Evolutionary conservation across 352 stramenopile species (phyloP).

Genomic region (Phytophthora pseudosyringae): DNA sequence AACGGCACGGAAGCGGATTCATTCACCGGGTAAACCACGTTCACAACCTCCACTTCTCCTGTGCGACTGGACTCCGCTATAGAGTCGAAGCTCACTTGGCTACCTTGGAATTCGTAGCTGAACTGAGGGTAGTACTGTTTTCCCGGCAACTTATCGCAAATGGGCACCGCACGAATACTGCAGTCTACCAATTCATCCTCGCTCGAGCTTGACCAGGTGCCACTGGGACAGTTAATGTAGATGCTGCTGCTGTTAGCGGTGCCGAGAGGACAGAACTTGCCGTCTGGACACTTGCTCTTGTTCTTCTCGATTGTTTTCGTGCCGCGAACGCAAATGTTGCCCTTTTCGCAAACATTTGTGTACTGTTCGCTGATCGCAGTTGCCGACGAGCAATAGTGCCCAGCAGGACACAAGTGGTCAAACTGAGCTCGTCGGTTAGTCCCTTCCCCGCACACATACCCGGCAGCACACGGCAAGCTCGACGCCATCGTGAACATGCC

Average conservation of each 20-base stretch:
- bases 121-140: constrained; percentile 88
- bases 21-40: constrained; percentile 94
- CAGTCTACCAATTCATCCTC: constrained; percentile 90
- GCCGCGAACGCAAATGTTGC: constrained; percentile 92
- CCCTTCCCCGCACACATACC: constrained; percentile 93
- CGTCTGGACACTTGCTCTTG: constrained; percentile 93
- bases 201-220: constrained; percentile 88
- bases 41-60: constrained; percentile 90
- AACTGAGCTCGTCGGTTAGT: constrained; percentile 94
- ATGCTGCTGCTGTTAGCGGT: constrained; percentile 85
- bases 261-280: constrained; percentile 93
- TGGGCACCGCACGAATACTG: constrained; percentile 83
- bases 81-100: constrained; percentile 67
- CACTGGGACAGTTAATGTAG: constrained; percentile 91
- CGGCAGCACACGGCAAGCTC: constrained; percentile 91
- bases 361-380: constrained; percentile 91
- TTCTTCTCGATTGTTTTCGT: constrained; percentile 88
- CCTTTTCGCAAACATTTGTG: constrained; percentile 78
- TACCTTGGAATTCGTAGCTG: constrained; percentile 70
- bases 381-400: constrained; percentile 89
- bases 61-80: constrained; percentile 71
- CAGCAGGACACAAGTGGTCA: constrained; percentile 91
- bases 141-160: constrained; percentile 93
- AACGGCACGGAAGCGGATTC: constrained; percentile 71
- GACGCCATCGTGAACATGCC: constrained; percentile 87